Evolutionary conservation across 2,329 filamentous ascomycete species (phyloP), one percentile per base, ranked within the genome.

Genomic region (Decorospora gaudefroyi): DNA sequence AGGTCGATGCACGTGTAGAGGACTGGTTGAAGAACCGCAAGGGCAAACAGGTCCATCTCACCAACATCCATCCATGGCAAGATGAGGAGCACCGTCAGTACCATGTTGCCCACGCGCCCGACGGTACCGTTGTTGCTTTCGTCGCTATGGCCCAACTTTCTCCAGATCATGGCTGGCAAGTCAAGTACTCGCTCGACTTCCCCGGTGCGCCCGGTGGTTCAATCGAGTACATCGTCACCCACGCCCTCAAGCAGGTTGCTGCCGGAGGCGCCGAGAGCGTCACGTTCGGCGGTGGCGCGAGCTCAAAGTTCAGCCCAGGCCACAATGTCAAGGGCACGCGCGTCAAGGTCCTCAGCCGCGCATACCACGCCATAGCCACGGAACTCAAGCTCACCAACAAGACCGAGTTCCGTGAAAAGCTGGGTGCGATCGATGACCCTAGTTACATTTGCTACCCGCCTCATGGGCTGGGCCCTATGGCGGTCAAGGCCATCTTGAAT

Each of bases 121-220:
- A 88, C 11, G 87, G 87, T 51, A 82, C 79, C 47, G 82, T 96
- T 43, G 79, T 79, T 28, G 86, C 87, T 22, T 80, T 96, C 46
- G 86, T 92, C n/a, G 85, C 92, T 6, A 77, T 96, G 60, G 87
- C 88, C 39, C 87, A 90, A 69, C 82, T 96, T 18, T 82, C 87
- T 3, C 88, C 90, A 2, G 77, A 82, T 23, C 83, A 95, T 67
- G 91, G 91, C 41, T 95, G 90, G 83, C 91, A 96, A 75, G 86
- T 96, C 67, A 96, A 96, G 76, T 96, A 93, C 77, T 88, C 87
- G n/a, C 83, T 96, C 41, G 90, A 96, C 71, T 96, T 96, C 78
- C 91, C 90, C 0, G 83, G 82, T 17, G 82, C 90, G 1, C 87
- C 91, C n/a, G 88, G 83, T 30, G 91, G 91, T 32, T 86, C 88